Base-by-base conservation (phyloP, 192 early-diverging fungal genomes). In the Coemansia sp. region DNA sequence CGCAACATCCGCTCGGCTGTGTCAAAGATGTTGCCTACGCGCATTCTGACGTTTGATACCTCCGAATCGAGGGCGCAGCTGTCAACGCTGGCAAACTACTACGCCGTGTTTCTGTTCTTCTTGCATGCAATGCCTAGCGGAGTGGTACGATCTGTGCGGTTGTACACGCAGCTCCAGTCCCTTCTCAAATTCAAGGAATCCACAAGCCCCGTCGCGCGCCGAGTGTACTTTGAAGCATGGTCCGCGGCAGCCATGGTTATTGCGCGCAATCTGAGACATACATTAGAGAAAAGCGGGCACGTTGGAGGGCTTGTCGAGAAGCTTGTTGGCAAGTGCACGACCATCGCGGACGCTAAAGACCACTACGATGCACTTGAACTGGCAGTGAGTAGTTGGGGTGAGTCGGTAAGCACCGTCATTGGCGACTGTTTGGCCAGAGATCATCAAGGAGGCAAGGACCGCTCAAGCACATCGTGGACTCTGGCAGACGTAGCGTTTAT, bases 211-310 rank as follows among this genome's bases (percentile, higher is more conserved):
- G 62, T 61, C 2, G 80, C 75, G 5, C 71, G 80, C 19, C 67
- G 75, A 15, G 75, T 82, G 54, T 82, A 74, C 33, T 82, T 82
- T 74, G 80, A 82, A 52, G 80, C 80, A 9, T 82, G 80, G 80
- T 71, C 75, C 19, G 80, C 80, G 0, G 71, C 71, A 2, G 58
- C 56, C 7, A 66, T 58, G 14, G 73, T 81, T 46, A 46, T 80
- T 10, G 65, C 43, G 1, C 42, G 52, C 22, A 56, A 61, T 22
- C 57, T 74, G 66, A 45, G 65, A 10, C 33, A 32, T 13, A 20
- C 32, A 17, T 52, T 82, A 10, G 59, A 70, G 32, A n/a, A 9
- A 9, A 41, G 65, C 40, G 66, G 63, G 23, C 35, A 65, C 25
- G 61, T 56, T 23, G 60, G 59, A n/a, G 57, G 29, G 1, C 17